Percentiles rank a stretch among this genome's conserved stretches.
phyloP scores from a whole-genome alignment of 2,329 filamentous ascomycete genomes.

The Pseudogymnoascus destructans region DNA sequence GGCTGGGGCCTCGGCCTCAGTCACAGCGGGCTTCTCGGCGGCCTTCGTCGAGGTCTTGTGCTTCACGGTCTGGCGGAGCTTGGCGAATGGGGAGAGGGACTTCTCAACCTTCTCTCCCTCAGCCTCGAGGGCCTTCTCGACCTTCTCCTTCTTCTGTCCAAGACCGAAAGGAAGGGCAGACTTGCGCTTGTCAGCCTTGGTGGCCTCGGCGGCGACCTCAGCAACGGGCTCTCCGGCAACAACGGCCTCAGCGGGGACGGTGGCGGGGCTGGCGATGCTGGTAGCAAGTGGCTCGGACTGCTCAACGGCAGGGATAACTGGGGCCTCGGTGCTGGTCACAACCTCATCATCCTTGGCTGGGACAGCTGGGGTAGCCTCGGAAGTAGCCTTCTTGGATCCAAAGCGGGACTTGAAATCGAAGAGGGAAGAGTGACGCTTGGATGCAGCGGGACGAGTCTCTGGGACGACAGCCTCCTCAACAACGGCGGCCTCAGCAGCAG shows the following conservation, averaged over 20 bases:
- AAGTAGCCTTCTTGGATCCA: slow-evolving; percentile 20
- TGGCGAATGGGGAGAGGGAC: slow-evolving; percentile 25
- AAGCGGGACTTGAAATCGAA: slow-evolving; percentile 23
- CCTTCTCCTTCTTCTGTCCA: slow-evolving; percentile 48
- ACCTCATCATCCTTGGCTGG: slow-evolving; percentile 23
- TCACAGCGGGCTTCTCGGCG: slow-evolving; percentile 23
- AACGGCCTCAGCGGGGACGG: slow-evolving; percentile 24
- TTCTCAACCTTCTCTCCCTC: slow-evolving; percentile 29
- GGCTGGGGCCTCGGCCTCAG: slow-evolving; percentile 19
- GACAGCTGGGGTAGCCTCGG: slow-evolving; percentile 18
- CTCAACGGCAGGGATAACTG: slow-evolving; percentile 26
- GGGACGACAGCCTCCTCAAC: slow-evolving; percentile 19
- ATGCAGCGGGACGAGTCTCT: slow-evolving; percentile 24
- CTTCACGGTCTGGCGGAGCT: slow-evolving; percentile 27
- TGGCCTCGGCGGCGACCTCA: slow-evolving; percentile 27
- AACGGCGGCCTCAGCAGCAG: slow-evolving; percentile 22
- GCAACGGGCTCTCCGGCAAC: slow-evolving; percentile 27
- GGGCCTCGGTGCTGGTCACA: slow-evolving; percentile 19
- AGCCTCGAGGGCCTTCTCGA: slow-evolving; percentile 28
- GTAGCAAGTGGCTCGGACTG: slow-evolving; percentile 23
- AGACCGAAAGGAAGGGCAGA: slow-evolving; percentile 47
- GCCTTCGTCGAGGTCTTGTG: slow-evolving; percentile 26
- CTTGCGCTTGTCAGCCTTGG: slow-evolving; percentile 43
- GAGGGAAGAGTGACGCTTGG: slow-evolving; percentile 26
- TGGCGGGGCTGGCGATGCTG: slow-evolving; percentile 19